Conservation (phyloP, 768 basidiomycete species). For the Serendipita sp. region DNA sequence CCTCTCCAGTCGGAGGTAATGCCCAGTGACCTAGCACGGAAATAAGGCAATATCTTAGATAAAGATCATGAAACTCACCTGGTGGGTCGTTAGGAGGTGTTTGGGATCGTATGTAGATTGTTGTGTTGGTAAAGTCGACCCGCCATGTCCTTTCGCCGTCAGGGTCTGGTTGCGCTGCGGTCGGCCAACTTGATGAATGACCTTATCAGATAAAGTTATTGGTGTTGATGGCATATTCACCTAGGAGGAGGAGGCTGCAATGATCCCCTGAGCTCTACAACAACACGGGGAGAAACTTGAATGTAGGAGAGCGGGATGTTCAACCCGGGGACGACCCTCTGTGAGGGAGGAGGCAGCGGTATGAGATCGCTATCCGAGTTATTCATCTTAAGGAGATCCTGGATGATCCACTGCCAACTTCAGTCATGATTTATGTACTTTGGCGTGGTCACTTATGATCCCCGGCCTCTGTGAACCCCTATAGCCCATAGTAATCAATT, state of each 20-base stretch:
- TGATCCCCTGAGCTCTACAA: background rate
- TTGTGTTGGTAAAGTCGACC: background rate
- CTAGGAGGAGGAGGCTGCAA: background rate
- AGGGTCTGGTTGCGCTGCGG: background rate
- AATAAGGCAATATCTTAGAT: background rate
- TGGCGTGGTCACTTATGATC: too few species aligned
- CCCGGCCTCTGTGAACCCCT: too few species aligned
- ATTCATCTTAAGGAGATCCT: background rate
- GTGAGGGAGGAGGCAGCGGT: background rate
- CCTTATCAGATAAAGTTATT: background rate
- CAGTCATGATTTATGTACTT: too few species aligned
- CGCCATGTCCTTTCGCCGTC: background rate
- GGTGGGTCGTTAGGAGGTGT: background rate
- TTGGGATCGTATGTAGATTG: background rate
- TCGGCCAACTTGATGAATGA: background rate
- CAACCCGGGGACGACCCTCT: background rate
- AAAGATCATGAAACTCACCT: background rate
- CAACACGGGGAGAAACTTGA: background rate
- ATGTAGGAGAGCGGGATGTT: background rate
- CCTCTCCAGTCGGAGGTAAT: background rate
- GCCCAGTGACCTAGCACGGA: too few species aligned
- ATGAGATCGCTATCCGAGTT: background rate
- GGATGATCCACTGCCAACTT: too few species aligned
- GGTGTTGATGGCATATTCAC: background rate
- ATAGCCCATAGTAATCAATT: too few species aligned